Evolutionary conservation across 768 basidiomycete species (phyloP).

Genomic region (Tricholoma sp.): DNA sequence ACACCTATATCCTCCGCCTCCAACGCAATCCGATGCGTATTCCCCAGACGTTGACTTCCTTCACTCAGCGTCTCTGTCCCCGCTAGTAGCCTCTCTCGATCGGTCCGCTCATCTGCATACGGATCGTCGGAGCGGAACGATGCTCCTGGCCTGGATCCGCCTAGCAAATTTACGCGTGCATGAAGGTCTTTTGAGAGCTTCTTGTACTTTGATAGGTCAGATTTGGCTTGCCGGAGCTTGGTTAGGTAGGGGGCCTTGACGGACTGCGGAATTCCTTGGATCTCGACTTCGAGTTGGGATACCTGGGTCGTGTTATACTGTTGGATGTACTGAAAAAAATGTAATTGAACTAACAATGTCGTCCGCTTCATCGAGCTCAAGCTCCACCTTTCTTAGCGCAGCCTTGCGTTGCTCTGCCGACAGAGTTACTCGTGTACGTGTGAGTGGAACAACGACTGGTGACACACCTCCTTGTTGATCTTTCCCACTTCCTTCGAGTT

Average conservation of each 20-base stretch:
- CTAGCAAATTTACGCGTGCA: constrained; percentile 61
- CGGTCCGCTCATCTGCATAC: constrained; percentile 50
- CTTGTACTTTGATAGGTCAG: constrained; percentile 70
- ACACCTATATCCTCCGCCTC: constrained; percentile 91
- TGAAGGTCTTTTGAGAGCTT: constrained; percentile 72
- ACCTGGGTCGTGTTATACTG: constrained; percentile 41
- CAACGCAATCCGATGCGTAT: constrained; percentile 82
- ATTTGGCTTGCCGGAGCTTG: constrained; percentile 64
- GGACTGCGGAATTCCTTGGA: constrained; percentile 86
- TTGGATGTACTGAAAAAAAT: neutral
- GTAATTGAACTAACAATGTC: constrained; percentile 63
- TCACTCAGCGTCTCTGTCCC: constrained; percentile 73
- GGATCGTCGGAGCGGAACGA: constrained; percentile 61
- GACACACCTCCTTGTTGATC: constrained; percentile 62
- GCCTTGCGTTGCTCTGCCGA: constrained; percentile 74
- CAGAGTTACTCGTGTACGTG: neutral
- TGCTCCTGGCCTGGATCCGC: constrained; percentile 9
- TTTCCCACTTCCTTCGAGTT: constrained; percentile 67
- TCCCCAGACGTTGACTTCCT: constrained; percentile 65
- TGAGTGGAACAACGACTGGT: neutral
- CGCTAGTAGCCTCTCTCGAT: constrained; percentile 65
- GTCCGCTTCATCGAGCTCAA: constrained; percentile 91
- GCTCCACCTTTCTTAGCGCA: constrained; percentile 71
- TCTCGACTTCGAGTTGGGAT: constrained; percentile 91
- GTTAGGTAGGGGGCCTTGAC: constrained; percentile 64